Conservation (phyloP, 2,329 filamentous ascomycete species). For the Leptosphaerulina australis region DNA sequence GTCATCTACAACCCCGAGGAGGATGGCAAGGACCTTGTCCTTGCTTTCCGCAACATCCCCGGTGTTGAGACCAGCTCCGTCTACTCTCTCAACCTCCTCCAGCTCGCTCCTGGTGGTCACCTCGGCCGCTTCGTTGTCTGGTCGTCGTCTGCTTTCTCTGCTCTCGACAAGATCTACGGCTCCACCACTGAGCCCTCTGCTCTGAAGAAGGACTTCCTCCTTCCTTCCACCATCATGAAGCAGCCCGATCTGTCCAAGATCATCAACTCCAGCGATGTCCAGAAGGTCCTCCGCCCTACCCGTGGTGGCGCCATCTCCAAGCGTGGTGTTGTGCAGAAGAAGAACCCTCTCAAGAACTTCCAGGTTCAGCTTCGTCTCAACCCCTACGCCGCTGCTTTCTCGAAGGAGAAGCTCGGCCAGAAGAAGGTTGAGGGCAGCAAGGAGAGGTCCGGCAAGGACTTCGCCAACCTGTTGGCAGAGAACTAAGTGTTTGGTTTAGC, state of each 20-base stretch:
- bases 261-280: slow-evolving; percentile 99
- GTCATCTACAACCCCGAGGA: slow-evolving; percentile 96
- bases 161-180: slow-evolving; percentile 96
- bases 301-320: slow-evolving; percentile 91
- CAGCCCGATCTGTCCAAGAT: slow-evolving; percentile 96
- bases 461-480: slow-evolving; percentile 56
- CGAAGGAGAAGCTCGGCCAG: slow-evolving; percentile 82
- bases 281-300: slow-evolving; percentile 90
- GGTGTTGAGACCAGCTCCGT: slow-evolving; percentile 97
- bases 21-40: slow-evolving; percentile 92
- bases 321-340: slow-evolving; percentile 93
- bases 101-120: slow-evolving; percentile 98
- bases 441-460: slow-evolving; percentile 60
- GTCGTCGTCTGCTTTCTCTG: slow-evolving; percentile 96
- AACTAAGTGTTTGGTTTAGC: slow-evolving; percentile 49
- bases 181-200: slow-evolving; percentile 85
- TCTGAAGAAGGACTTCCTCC: slow-evolving; percentile 98
- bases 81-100: slow-evolving; percentile 95
- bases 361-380: slow-evolving; percentile 98
- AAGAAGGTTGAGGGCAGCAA: slow-evolving; percentile 68
- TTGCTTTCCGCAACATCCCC: slow-evolving; percentile 97
- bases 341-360: slow-evolving; percentile 99
- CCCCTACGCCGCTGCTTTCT: slow-evolving; percentile 92
- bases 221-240: slow-evolving; percentile 88
- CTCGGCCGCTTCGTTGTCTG: slow-evolving; percentile 99